phyloP scores from a whole-genome alignment of 805 yeast genomes.

The Barnettozyma californica region DNA sequence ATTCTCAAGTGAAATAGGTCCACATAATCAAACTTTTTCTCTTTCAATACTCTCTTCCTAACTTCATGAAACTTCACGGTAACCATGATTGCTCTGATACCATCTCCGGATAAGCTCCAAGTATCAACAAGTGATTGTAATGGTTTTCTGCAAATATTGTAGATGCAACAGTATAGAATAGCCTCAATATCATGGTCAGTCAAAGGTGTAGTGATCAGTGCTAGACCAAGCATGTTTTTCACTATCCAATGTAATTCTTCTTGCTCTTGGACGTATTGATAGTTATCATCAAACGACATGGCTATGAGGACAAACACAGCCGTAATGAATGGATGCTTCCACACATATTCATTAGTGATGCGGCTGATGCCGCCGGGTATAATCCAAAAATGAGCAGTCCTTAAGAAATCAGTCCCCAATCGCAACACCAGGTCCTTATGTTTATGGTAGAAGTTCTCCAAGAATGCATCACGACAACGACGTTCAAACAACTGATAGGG shows the following conservation, averaged over 20 bases:
- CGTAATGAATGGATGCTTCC: constrained; percentile 47
- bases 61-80: constrained; percentile 42
- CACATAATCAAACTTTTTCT: constrained; percentile 24
- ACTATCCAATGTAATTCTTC: constrained; percentile 42
- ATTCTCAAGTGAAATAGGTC: constrained; percentile 52
- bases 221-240: constrained; percentile 42
- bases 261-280: constrained; percentile 43
- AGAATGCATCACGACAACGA: constrained; percentile 37
- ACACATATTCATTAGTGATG: constrained; percentile 40
- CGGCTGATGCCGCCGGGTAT: constrained; percentile 55
- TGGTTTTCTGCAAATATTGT: constrained; percentile 49
- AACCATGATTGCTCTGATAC: constrained; percentile 42
- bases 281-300: constrained; percentile 52
- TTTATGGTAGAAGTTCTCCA: constrained; percentile 36
- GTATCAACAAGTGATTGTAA: constrained; percentile 47
- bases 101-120: constrained; percentile 48
- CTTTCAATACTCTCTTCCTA: constrained; percentile 28
- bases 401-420: constrained; percentile 43
- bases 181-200: constrained; percentile 60
- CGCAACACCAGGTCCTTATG: constrained; percentile 39
- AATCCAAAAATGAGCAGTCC: constrained; percentile 55
- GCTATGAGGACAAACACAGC: constrained; percentile 50
- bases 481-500: constrained; percentile 28
- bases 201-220: constrained; percentile 45
- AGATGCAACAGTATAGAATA: constrained; percentile 47